Evolutionary conservation across 164 flowering plant genomes (phyloP).

Genomic region (Vitis labrusca): DNA sequence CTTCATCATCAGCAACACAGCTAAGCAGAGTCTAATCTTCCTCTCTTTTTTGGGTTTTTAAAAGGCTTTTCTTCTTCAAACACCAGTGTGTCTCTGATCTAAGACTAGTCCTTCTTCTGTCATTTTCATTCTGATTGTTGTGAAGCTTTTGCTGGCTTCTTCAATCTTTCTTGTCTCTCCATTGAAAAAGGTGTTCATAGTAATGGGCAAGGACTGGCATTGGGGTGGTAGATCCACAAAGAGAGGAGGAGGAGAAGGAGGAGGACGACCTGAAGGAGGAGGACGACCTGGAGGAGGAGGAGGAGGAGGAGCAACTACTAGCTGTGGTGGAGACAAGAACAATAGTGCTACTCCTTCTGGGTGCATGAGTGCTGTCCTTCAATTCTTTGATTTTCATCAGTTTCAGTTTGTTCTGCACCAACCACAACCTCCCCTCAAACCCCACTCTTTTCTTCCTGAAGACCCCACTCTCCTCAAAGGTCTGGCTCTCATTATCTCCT

Average conservation of each 20-base stretch:
- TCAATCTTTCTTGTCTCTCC: neutral
- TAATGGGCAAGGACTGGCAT: slow-evolving; percentile 53
- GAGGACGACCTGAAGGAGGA: neutral
- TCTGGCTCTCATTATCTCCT: slow-evolving; percentile 3
- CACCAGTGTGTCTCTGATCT: neutral
- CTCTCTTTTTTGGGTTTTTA: neutral
- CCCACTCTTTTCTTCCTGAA: slow-evolving; percentile 21
- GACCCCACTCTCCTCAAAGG: slow-evolving; percentile 38
- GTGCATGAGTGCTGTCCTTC: slow-evolving; percentile 70
- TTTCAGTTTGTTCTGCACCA: slow-evolving; percentile 34
- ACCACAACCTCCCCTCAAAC: slow-evolving; percentile 15
- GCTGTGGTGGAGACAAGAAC: neutral
- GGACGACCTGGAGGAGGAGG: neutral
- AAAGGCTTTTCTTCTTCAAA: neutral
- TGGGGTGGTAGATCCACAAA: slow-evolving; percentile 28
- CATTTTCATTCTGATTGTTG: slow-evolving; percentile 13
- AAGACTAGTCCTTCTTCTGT: slow-evolving; percentile 3
- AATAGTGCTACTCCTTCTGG: slow-evolving; percentile 31
- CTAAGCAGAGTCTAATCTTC: neutral
- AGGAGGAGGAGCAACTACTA: too few species aligned
- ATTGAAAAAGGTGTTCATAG: slow-evolving; percentile 1
- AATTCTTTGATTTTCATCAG: slow-evolving; percentile 65
- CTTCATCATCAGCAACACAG: slow-evolving; percentile 11
- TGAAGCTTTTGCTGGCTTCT: neutral
- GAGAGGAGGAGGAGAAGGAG: slow-evolving; percentile 12